Evolutionary conservation across 1,284 basidiomycete species (phyloP).

Genomic region (Mixia osmundae): DNA sequence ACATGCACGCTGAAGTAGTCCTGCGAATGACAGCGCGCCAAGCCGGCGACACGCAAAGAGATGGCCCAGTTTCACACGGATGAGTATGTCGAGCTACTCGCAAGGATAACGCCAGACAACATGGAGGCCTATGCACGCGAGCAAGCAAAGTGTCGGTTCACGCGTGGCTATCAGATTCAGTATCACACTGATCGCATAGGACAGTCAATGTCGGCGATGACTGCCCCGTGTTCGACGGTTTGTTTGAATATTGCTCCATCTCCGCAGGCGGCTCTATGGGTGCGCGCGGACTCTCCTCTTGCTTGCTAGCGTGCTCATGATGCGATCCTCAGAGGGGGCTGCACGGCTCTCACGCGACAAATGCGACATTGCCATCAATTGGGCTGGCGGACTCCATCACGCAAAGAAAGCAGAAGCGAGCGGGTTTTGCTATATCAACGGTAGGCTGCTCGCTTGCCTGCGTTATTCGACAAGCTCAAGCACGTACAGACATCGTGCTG

Average conservation of each 20-base stretch:
- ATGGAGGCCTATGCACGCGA: slow-evolving; percentile 75
- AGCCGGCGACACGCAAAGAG: slow-evolving; percentile 94
- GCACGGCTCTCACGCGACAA: slow-evolving; percentile 85
- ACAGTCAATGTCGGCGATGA: slow-evolving; percentile 81
- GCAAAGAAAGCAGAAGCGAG: slow-evolving; percentile 97
- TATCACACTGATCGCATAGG: slow-evolving; percentile 26
- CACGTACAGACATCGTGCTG: slow-evolving; percentile 64
- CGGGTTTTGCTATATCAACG: slow-evolving; percentile 97
- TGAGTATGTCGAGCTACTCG: slow-evolving; percentile 76
- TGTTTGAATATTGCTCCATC: slow-evolving; percentile 97
- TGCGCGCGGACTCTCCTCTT: slow-evolving; percentile 23
- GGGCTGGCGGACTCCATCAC: slow-evolving; percentile 94
- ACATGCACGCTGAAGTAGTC: not conserved
- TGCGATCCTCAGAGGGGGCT: slow-evolving; percentile 51
- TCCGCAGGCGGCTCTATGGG: slow-evolving; percentile 98
- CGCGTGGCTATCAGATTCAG: slow-evolving; percentile 16
- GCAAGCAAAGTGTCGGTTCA: slow-evolving; percentile 96
- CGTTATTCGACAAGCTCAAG: slow-evolving; percentile 1
- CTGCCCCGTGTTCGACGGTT: slow-evolving; percentile 90
- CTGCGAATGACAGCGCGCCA: slow-evolving; percentile 50
- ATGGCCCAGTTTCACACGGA: slow-evolving; percentile 91
- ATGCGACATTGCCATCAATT: slow-evolving; percentile 95
- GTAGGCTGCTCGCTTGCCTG: slow-evolving; percentile 24
- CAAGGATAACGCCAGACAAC: slow-evolving; percentile 59
- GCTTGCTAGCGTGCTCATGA: not conserved